Conservation (phyloP, 2,329 filamentous ascomycete genomes). For the Colletotrichum scovillei region DNA sequence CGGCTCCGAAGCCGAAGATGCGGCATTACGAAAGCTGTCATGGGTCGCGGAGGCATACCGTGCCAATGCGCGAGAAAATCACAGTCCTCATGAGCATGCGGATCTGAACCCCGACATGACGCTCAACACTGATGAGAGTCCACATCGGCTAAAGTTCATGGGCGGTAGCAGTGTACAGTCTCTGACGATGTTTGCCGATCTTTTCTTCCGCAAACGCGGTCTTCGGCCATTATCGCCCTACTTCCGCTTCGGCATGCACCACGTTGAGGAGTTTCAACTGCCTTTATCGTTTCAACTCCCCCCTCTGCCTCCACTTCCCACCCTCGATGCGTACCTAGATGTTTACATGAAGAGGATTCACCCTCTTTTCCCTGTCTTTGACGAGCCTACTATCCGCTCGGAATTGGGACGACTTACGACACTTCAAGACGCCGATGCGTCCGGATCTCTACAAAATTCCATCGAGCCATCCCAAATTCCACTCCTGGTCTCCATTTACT, state of each 20-base stretch:
- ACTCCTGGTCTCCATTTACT: conserved; percentile 32
- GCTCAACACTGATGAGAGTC: conserved; percentile 39
- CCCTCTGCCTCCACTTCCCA: conserved; percentile 24
- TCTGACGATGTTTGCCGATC: conserved; percentile 40
- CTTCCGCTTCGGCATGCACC: conserved; percentile 40
- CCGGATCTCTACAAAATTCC: not conserved
- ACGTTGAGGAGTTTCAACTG: conserved; percentile 39
- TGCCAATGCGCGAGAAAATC: conserved; percentile 15
- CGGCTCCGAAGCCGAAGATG: conserved; percentile 10
- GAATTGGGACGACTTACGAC: conserved; percentile 24
- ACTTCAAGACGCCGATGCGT: not conserved
- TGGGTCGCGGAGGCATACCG: conserved; percentile 24
- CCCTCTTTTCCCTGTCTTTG: conserved; percentile 39
- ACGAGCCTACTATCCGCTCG: conserved; percentile 26
- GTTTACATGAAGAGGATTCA: conserved; percentile 38
- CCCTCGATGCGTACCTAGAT: conserved; percentile 25
- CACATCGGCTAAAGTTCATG: conserved; percentile 38
- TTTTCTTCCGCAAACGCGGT: conserved; percentile 38
- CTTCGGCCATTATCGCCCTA: conserved; percentile 36
- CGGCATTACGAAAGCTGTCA: conserved; percentile 6
- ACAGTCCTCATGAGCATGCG: conserved; percentile 12
- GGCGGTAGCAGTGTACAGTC: conserved; percentile 41
- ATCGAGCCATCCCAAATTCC: conserved; percentile 18
- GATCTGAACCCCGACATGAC: conserved; percentile 38
- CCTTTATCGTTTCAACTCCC: conserved; percentile 33